These are phyloP conservation scores for Polygonum aviculare DNA, from an alignment of 148 eudicot genomes.

Conservation along the genomic window DNA sequence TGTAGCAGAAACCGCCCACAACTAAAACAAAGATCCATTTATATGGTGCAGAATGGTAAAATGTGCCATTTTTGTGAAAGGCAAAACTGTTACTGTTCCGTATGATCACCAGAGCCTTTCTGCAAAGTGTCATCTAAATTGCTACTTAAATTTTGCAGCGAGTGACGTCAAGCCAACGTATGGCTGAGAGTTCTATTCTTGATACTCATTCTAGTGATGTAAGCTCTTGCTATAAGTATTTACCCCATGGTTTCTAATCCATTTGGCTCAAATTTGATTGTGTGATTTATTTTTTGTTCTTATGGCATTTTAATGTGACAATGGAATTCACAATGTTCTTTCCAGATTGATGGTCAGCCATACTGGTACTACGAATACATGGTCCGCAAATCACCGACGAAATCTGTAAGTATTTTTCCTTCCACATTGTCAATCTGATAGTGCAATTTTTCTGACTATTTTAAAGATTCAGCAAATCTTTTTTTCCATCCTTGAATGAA, in stretches of 20 bases:
- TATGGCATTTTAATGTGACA: neutral
- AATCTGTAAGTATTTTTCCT: conserved; percentile 38
- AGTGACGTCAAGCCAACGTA: conserved; percentile 75
- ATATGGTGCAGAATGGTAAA: neutral
- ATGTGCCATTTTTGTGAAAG: neutral
- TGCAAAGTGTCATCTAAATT: conserved; percentile 8
- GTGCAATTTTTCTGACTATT: neutral
- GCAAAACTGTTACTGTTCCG: neutral
- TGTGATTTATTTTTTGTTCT: neutral
- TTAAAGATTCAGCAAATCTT: conserved; percentile 8
- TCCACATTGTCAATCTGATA: neutral
- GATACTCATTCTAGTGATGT: conserved; percentile 81
- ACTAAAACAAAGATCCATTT: neutral
- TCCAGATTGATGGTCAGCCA: conserved; percentile 72
- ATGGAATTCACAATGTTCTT: conserved; percentile 10
- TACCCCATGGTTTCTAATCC: neutral
- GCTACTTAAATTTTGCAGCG: conserved; percentile 39
- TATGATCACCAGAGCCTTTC: neutral
- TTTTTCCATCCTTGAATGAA: conserved; percentile 13
- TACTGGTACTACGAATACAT: conserved; percentile 96
- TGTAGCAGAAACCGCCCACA: neutral
- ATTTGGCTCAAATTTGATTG: neutral
- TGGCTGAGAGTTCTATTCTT: conserved; percentile 90
- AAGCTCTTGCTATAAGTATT: conserved; percentile 18
- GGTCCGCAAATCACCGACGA: conserved; percentile 88